A percentile compares a stretch with the other conserved stretches of the same genome.
These are phyloP conservation scores for Puccinia hordei DNA, from an alignment of 1,284 basidiomycete genomes.

Conservation along the genomic window DNA sequence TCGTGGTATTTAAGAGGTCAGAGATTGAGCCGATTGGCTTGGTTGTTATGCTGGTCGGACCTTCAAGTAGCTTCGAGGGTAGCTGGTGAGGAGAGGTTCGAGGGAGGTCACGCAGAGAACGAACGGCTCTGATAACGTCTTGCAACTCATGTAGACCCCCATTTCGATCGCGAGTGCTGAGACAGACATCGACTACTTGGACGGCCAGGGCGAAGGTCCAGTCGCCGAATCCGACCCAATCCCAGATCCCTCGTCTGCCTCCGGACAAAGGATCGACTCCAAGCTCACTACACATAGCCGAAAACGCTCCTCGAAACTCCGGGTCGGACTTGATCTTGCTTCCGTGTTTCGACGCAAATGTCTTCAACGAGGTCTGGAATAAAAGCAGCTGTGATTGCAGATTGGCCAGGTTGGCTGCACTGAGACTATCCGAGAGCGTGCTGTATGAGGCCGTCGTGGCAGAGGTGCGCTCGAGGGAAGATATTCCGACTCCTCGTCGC, in stretches of 20 bases:
- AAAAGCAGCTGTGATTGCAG: constrained; percentile 79
- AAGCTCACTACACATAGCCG: constrained; percentile 91
- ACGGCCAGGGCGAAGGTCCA: constrained; percentile 96
- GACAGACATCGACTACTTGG: constrained; percentile 94
- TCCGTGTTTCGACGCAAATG: constrained; percentile 81
- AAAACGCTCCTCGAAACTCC: constrained; percentile 85
- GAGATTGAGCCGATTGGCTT: background rate
- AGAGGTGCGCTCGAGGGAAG: constrained; percentile 62
- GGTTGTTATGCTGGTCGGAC: background rate
- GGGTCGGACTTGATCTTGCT: constrained; percentile 83
- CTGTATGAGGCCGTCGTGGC: constrained; percentile 67
- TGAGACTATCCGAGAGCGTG: constrained; percentile 76
- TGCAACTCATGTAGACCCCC: constrained; percentile 88
- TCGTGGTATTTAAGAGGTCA: constrained; percentile 41
- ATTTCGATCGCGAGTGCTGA: constrained; percentile 81
- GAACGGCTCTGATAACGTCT: constrained; percentile 78
- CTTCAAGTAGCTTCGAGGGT: background rate
- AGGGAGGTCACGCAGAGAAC: constrained; percentile 69
- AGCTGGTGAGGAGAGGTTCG: background rate
- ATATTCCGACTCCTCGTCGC: constrained; percentile 63
- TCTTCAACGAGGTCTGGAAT: constrained; percentile 77
- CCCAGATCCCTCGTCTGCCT: constrained; percentile 75
- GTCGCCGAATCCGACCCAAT: constrained; percentile 79
- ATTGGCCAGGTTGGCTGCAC: constrained; percentile 72
- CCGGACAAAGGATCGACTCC: constrained; percentile 85